Conservation (phyloP, 2,329 filamentous ascomycete genomes). For the Mycosphaerelloides madeirae region DNA sequence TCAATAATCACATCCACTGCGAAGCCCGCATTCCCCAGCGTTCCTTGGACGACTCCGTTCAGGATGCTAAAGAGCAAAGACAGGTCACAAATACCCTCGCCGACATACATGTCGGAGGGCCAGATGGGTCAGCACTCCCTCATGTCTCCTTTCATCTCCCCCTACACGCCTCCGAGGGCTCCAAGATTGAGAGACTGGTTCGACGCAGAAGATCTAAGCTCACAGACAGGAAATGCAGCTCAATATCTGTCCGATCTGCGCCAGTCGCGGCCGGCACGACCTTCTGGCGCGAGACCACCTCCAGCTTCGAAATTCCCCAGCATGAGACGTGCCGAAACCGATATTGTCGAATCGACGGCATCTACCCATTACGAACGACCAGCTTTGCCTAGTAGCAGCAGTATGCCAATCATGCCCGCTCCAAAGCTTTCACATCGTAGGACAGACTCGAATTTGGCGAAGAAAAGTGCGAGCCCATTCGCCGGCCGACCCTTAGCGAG, state of each 20-base stretch:
- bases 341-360: conserved; percentile 8
- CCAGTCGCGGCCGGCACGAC: conserved; percentile 61
- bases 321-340: conserved; percentile 27
- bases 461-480: conserved; percentile 18
- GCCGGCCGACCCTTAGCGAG: conserved; percentile 30
- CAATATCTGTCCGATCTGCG: conserved; percentile 68
- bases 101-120: conserved; percentile 28
- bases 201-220: conserved; percentile 19
- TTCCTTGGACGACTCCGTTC: background rate
- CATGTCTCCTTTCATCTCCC: conserved; percentile 18
- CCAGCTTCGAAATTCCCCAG: conserved; percentile 44
- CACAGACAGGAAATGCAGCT: conserved; percentile 45
- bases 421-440: conserved; percentile 25
- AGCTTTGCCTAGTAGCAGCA: conserved; percentile 31
- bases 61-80: conserved; percentile 21
- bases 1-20: background rate
- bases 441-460: conserved; percentile 15
- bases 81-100: conserved; percentile 17
- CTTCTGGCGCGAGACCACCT: conserved; percentile 65
- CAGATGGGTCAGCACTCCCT: conserved; percentile 29
- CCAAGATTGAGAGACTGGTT: conserved; percentile 21
- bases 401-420: conserved; percentile 24
- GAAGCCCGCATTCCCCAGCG: background rate
- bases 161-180: conserved; percentile 20
- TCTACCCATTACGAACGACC: conserved; percentile 23